Base-by-base conservation (phyloP, 2,329 filamentous ascomycete genomes). In the Fusarium keratoplasticum region DNA sequence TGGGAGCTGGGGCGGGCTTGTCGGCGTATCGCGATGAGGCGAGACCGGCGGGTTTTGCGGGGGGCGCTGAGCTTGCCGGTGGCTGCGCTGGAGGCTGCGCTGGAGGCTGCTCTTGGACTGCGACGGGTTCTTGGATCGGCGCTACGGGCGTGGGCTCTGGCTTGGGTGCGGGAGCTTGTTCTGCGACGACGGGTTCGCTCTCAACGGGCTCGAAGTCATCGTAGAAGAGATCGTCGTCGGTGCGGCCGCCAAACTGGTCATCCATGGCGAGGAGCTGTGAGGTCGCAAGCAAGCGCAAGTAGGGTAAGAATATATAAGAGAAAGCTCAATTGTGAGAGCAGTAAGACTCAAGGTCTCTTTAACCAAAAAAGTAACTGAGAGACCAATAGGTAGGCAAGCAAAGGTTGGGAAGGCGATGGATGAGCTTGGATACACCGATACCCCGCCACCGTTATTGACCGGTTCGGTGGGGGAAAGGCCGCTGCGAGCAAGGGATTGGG, bases 181-280 rank as follows among this genome's bases (percentile, higher is more conserved):
- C 59, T n/a, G 76, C 69, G 25, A 81, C 71, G 25, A 83, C 74
- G 6, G 80, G 67, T 54, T 82, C 79, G 72, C 80, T 80, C 44
- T 84, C 81, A 60, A 90, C 85, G 9, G 88, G 89, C 79, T 91
- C 89, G 67, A 91, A 90, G 76, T 91, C 89, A 74, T 91, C 89
- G 69, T 87, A 87, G 78, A 91, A 91, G 68, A 91, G 85, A 77
- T 90, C 89, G 74, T 91, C 89, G 77, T 91, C 89, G 54, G 89
- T 91, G 22, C 89, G 85, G 57, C 89, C 89, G 68, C 87, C 86
- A 74, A 90, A 91, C 77, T 91, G 89, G 73, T 91, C 89, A 25
- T 90, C 89, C 89, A 90, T 90, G 71, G 47, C 65, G 65, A 60
- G 35, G 3, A 25, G 4, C 31, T 36, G 8, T n/a, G 50, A 20